phyloP scores from a whole-genome alignment of 805 yeast species.

The Hyphopichia homilentoma region DNA sequence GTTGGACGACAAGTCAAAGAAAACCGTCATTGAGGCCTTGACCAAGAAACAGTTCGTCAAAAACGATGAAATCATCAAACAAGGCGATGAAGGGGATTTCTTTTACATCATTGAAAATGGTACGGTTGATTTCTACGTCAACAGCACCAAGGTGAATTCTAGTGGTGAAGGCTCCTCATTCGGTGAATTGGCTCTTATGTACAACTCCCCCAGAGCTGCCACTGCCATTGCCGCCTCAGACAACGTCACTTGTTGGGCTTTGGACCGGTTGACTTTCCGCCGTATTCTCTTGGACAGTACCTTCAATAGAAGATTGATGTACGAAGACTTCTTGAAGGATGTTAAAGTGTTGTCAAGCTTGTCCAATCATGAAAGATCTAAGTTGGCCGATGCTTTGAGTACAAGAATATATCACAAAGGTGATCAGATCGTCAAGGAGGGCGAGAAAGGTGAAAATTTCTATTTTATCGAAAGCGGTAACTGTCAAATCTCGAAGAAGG shows the following conservation, averaged over 20 bases:
- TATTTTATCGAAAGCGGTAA: conserved; percentile 64
- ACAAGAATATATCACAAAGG: conserved; percentile 72
- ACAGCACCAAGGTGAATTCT: conserved; percentile 65
- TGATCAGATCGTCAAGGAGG: conserved; percentile 74
- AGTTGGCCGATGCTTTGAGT: conserved; percentile 90
- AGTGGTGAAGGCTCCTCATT: conserved; percentile 87
- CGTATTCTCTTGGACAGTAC: conserved; percentile 88
- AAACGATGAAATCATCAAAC: conserved; percentile 69
- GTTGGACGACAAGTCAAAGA: conserved; percentile 72
- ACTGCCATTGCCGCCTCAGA: conserved; percentile 81
- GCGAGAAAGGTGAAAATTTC: conserved; percentile 57
- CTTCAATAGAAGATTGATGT: conserved; percentile 82
- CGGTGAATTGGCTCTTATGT: conserved; percentile 97
- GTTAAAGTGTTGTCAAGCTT: conserved; percentile 77
- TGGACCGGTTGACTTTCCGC: conserved; percentile 91
- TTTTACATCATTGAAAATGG: conserved; percentile 87
- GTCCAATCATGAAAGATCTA: conserved; percentile 77
- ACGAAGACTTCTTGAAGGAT: conserved; percentile 81
- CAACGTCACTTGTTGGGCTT: conserved; percentile 73
- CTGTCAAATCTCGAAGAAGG: conserved; percentile 67
- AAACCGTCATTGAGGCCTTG: conserved; percentile 79
- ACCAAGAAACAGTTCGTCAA: conserved; percentile 61
- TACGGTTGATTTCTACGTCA: conserved; percentile 72
- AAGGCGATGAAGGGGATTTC: conserved; percentile 94
- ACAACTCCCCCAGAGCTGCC: conserved; percentile 97